phyloP scores from a whole-genome alignment of 805 yeast genomes.

The Candida tibetensis region DNA sequence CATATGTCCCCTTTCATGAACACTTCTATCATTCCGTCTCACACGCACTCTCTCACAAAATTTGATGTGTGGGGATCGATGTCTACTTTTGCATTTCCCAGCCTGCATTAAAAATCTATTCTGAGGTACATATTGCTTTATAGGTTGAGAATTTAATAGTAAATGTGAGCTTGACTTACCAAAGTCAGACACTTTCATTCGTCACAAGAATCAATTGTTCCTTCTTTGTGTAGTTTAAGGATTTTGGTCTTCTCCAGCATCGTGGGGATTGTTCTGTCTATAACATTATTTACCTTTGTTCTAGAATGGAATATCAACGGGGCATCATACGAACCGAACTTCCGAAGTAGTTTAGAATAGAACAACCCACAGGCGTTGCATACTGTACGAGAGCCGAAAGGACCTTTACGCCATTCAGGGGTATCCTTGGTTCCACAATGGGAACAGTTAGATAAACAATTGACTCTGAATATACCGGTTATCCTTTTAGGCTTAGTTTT shows the following conservation, averaged over 20 bases:
- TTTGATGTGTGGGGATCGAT: too few species aligned
- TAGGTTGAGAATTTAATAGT: too few species aligned
- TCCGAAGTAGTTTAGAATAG: slow-evolving; percentile 57
- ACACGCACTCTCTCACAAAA: too few species aligned
- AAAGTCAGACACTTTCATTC: too few species aligned
- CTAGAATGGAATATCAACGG: slow-evolving; percentile 15
- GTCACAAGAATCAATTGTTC: too few species aligned
- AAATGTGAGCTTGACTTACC: too few species aligned
- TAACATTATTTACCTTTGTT: not conserved
- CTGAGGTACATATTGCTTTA: too few species aligned
- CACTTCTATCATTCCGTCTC: too few species aligned
- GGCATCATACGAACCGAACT: slow-evolving; percentile 43
- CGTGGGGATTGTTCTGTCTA: not conserved
- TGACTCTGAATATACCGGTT: not conserved
- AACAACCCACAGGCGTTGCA: slow-evolving; percentile 93
- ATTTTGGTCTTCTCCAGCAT: not conserved
- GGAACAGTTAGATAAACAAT: slow-evolving; percentile 6
- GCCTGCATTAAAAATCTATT: too few species aligned
- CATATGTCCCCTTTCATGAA: too few species aligned
- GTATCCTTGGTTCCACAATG: slow-evolving; percentile 77
- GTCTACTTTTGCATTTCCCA: too few species aligned
- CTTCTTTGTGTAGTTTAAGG: too few species aligned
- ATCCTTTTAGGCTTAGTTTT: not conserved
- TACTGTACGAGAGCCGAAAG: slow-evolving; percentile 73
- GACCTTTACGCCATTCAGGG: slow-evolving; percentile 95